A percentile compares a stretch with the other conserved stretches of the same genome.
Conservation (phyloP, 2,329 filamentous ascomycete species). For the Colletotrichum nymphaeae region DNA sequence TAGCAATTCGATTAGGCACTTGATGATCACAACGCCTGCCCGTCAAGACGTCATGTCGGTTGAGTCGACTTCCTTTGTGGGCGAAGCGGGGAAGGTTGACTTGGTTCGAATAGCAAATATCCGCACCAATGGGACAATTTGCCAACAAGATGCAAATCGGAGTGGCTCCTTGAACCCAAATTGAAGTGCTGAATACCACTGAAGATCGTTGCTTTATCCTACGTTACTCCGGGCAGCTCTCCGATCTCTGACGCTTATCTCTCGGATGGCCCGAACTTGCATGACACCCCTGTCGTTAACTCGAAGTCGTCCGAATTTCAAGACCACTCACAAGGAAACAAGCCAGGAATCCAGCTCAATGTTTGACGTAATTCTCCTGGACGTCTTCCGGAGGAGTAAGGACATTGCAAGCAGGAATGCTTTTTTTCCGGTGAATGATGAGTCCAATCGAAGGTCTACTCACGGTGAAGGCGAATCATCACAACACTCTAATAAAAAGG, state of each 20-base stretch:
- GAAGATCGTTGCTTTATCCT: neutral
- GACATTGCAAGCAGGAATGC: no score
- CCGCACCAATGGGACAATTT: neutral
- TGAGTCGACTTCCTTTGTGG: no score
- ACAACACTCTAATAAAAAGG: no score
- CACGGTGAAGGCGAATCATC: no score
- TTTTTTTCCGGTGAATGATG: no score
- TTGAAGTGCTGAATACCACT: neutral
- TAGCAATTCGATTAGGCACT: neutral
- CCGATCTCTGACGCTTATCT: neutral
- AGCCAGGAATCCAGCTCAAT: no score
- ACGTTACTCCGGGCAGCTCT: constrained; percentile 10
- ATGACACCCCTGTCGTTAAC: neutral
- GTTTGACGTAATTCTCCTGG: no score
- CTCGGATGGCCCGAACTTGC: neutral
- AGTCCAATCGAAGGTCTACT: no score
- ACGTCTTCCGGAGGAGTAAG: no score
- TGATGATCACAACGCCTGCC: neutral
- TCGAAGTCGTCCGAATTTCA: no score
- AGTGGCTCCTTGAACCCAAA: no score
- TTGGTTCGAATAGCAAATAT: neutral
- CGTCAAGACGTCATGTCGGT: neutral
- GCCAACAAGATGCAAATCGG: neutral
- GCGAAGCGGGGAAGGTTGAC: neutral
- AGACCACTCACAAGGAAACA: no score